These are phyloP conservation scores for Coniochaeta sp. DNA, from an alignment of 2,329 filamentous ascomycete genomes.

Conservation along the genomic window DNA sequence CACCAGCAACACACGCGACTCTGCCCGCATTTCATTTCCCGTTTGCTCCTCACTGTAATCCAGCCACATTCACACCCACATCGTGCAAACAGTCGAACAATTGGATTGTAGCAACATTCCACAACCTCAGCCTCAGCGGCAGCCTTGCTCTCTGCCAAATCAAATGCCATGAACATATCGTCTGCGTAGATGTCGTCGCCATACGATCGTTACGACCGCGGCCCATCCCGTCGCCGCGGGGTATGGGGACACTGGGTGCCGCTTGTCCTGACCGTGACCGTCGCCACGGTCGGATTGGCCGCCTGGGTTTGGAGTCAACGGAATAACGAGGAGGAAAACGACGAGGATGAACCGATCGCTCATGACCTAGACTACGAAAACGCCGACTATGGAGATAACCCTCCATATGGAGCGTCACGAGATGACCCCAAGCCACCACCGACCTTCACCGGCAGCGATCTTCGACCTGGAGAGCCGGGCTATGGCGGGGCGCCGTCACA, in stretches of 20 bases:
- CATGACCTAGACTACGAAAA: constrained; percentile 42
- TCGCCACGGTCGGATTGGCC: constrained; percentile 77
- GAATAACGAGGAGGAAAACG: constrained; percentile 63
- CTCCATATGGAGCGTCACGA: constrained; percentile 36
- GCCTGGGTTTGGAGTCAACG: constrained; percentile 95
- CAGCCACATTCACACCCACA: background rate
- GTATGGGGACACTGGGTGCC: constrained; percentile 83
- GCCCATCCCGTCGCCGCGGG: constrained; percentile 52
- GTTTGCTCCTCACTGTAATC: background rate
- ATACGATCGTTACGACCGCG: constrained; percentile 52
- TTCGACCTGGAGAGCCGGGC: constrained; percentile 26
- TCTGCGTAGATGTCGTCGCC: constrained; percentile 47
- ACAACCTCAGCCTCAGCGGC: background rate
- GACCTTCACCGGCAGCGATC: constrained; percentile 26
- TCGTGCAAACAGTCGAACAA: background rate
- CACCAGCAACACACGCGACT: background rate
- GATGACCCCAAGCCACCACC: constrained; percentile 23
- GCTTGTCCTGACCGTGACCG: constrained; percentile 75
- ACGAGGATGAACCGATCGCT: constrained; percentile 46
- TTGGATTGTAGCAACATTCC: background rate
- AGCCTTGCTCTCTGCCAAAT: background rate
- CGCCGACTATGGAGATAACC: constrained; percentile 41
- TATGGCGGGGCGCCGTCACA: constrained; percentile 32
- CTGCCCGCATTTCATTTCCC: background rate
- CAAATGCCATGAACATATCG: constrained; percentile 28